A percentile compares a stretch with the other conserved stretches of the same genome.
Conservation (phyloP, 2,329 filamentous ascomycete species). For the Aureobasidium mangrovei region DNA sequence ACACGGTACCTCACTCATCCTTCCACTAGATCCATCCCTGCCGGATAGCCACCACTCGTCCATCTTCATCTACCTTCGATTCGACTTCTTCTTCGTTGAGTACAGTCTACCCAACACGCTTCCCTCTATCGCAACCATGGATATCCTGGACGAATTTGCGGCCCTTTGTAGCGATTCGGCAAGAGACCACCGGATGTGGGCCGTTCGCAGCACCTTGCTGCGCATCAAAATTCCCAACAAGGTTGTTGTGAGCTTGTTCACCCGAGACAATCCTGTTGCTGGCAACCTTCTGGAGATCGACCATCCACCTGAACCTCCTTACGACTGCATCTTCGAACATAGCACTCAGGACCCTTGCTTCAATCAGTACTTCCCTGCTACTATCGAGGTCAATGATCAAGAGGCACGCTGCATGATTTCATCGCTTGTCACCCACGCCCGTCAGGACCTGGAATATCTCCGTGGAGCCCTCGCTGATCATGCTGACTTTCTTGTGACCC, state of each 20-base stretch:
- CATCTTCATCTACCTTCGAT: too few species aligned
- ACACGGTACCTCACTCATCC: too few species aligned
- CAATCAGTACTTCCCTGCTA: slow-evolving; percentile 2
- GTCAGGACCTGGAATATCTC: not conserved
- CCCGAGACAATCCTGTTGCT: not conserved
- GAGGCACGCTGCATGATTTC: not conserved
- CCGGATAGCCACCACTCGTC: too few species aligned
- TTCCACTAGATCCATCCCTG: too few species aligned
- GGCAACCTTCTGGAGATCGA: not conserved
- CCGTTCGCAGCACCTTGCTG: not conserved
- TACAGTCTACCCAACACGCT: too few species aligned
- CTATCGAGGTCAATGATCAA: not conserved
- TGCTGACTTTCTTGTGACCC: slow-evolving; percentile 1
- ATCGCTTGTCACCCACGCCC: not conserved
- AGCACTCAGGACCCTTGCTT: not conserved
- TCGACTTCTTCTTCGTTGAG: too few species aligned
- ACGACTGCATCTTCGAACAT: not conserved
- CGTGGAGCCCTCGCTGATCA: not conserved
- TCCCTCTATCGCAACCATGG: too few species aligned
- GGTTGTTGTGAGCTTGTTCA: not conserved
- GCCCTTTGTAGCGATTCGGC: too few species aligned
- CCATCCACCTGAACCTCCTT: not conserved
- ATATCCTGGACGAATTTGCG: too few species aligned
- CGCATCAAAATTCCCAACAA: not conserved
- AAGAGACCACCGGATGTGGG: not conserved